phyloP scores from a whole-genome alignment of 2,329 filamentous ascomycete genomes.

The Meredithiella fracta region DNA sequence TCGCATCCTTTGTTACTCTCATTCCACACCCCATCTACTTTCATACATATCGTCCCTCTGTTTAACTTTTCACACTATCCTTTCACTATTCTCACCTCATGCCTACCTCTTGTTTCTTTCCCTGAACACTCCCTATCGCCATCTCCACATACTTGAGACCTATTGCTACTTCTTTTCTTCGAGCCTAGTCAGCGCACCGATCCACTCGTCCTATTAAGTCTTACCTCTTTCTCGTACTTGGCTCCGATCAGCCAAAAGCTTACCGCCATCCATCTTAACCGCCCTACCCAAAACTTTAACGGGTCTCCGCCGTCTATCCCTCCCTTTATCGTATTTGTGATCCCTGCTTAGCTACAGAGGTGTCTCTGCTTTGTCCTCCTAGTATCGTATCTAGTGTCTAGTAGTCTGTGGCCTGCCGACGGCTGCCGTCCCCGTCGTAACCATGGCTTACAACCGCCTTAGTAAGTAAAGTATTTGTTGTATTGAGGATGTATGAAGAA shows the following conservation, averaged over 20 bases:
- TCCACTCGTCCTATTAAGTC: neutral
- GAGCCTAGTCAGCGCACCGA: neutral
- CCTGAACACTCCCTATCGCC: neutral
- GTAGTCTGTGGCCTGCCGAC: neutral
- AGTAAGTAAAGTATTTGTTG: slow-evolving; percentile 13
- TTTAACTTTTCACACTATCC: no score
- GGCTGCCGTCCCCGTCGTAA: neutral
- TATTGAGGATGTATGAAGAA: no score
- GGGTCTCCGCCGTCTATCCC: neutral
- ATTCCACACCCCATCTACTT: neutral
- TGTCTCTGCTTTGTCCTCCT: neutral
- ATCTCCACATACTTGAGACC: neutral
- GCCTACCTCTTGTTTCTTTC: neutral
- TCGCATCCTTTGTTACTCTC: neutral
- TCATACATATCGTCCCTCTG: no score
- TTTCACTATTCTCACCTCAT: neutral
- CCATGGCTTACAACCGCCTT: slow-evolving; percentile 16
- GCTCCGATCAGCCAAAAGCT: neutral
- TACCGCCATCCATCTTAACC: neutral
- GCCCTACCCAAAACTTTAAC: neutral
- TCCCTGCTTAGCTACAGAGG: neutral
- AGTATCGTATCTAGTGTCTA: neutral
- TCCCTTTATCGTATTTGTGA: neutral
- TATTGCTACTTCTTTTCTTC: neutral
- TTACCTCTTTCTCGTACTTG: neutral